Evolutionary conservation across 2,329 filamentous ascomycete species (phyloP).

Genomic region (Trichoderma cornu-damae): DNA sequence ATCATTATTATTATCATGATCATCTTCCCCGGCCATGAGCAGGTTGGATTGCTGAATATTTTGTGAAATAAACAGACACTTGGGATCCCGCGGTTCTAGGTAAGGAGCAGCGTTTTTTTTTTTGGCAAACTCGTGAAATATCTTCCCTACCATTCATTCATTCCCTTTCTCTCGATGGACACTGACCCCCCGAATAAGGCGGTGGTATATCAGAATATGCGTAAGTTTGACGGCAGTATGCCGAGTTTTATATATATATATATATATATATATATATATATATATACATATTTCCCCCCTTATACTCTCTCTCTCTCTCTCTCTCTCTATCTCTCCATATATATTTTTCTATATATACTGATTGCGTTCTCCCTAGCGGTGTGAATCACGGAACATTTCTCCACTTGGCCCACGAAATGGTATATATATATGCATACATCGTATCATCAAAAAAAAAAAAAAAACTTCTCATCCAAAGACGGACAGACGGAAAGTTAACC

Average conservation of each 20-base stretch:
- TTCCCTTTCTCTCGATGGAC: background rate
- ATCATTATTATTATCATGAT: no score
- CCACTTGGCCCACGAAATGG: constrained; percentile 26
- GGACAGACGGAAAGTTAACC: background rate
- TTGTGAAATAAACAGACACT: constrained; percentile 21
- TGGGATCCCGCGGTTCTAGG: constrained; percentile 24
- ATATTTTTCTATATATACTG: background rate
- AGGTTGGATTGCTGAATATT: background rate
- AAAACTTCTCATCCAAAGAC: no score
- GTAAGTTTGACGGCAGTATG: background rate
- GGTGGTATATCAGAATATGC: constrained; percentile 24
- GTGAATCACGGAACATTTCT: constrained; percentile 28
- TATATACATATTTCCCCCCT: no score
- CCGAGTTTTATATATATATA: background rate
- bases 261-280: background rate
- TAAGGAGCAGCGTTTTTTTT: no score
- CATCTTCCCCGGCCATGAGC: no score
- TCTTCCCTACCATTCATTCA: no score
- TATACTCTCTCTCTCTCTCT: no score
- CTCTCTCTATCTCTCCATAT: no score
- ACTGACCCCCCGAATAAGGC: constrained; percentile 4
- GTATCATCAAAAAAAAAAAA: no score
- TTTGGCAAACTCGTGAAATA: no score
- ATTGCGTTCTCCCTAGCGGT: constrained; percentile 4
- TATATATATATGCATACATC: no score